Conservation (phyloP, 2,329 filamentous ascomycete genomes). For the Apiospora saccharicola region DNA sequence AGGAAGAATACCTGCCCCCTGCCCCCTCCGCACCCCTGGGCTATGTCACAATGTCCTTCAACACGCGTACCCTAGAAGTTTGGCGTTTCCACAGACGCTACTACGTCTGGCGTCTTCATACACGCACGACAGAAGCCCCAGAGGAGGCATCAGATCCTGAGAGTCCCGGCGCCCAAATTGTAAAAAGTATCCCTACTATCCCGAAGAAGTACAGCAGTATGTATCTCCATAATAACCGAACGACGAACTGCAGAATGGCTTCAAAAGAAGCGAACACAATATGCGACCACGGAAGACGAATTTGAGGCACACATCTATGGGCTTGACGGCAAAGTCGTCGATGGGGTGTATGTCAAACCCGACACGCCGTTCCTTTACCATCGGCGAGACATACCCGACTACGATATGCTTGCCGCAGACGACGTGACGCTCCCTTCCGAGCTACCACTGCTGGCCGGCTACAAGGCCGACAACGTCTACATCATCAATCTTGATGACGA, state of each 20-base stretch:
- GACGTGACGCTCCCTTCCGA: background rate
- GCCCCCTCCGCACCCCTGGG: too few species aligned
- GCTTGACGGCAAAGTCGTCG: too few species aligned
- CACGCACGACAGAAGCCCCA: too few species aligned
- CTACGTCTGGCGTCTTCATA: background rate
- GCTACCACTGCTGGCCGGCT: background rate
- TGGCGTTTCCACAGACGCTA: background rate
- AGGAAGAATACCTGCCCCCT: too few species aligned
- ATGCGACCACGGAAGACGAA: background rate
- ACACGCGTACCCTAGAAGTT: background rate
- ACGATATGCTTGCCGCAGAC: background rate
- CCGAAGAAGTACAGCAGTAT: background rate
- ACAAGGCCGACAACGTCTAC: slow-evolving; percentile 18
- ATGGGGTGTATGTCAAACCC: too few species aligned
- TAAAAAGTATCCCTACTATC: background rate
- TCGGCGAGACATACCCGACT: too few species aligned
- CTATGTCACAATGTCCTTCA: background rate
- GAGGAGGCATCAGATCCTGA: too few species aligned
- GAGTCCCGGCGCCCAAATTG: background rate
- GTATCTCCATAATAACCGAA: background rate
- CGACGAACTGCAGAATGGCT: background rate
- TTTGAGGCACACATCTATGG: too few species aligned
- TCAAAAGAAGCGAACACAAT: background rate
- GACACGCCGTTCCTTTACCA: too few species aligned
- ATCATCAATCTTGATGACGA: slow-evolving; percentile 32